phyloP scores from a whole-genome alignment of 129 eudicot species.

The Pulicaria dysenterica region DNA sequence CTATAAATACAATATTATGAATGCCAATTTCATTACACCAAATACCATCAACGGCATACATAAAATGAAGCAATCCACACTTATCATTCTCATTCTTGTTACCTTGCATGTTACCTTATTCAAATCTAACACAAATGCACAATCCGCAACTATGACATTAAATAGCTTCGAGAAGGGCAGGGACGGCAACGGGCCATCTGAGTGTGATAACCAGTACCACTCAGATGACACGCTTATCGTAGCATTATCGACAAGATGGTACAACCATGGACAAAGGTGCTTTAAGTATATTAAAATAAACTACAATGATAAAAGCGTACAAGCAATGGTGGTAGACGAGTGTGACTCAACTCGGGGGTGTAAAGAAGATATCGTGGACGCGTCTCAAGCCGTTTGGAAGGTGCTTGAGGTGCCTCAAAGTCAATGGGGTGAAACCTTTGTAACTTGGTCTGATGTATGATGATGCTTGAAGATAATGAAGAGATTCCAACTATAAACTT shows the following conservation, averaged over 20 bases:
- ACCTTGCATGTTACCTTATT: neutral
- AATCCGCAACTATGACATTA: slow-evolving; percentile 9
- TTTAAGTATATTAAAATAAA: slow-evolving; percentile 8
- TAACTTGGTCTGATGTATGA: slow-evolving; percentile 22
- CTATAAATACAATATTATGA: neutral
- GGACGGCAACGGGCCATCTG: slow-evolving; percentile 11
- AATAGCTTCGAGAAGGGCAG: slow-evolving; percentile 10
- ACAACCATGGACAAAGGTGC: slow-evolving; percentile 18
- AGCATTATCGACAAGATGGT: slow-evolving; percentile 10
- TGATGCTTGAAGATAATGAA: neutral
- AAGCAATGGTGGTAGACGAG: slow-evolving; percentile 17
- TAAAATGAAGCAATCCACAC: slow-evolving; percentile 2
- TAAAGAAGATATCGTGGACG: slow-evolving; percentile 1
- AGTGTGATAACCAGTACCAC: slow-evolving; percentile 10
- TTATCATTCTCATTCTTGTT: neutral
- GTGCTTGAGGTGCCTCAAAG: neutral
- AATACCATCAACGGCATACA: neutral
- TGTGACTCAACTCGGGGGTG: slow-evolving; percentile 1
- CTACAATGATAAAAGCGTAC: neutral
- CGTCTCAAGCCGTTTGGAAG: slow-evolving; percentile 16
- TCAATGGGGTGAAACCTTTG: slow-evolving; percentile 1
- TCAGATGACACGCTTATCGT: neutral
- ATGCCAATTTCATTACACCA: neutral
- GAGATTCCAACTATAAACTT: no score
- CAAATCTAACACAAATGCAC: neutral